phyloP scores from a whole-genome alignment of 2,329 filamentous ascomycete species.

The Coleophoma eucalyptorum region DNA sequence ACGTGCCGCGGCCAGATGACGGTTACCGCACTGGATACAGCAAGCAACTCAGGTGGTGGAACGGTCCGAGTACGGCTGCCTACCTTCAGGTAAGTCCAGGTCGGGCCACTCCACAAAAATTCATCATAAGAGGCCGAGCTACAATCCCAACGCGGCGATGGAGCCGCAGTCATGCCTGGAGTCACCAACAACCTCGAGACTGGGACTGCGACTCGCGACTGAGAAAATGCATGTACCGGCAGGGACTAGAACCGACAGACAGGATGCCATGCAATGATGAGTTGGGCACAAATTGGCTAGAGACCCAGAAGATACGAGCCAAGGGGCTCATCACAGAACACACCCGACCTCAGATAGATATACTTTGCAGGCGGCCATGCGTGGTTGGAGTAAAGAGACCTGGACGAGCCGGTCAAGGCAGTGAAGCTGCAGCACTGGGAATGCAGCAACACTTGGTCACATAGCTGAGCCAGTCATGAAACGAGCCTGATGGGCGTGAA shows the following conservation, averaged over 20 bases:
- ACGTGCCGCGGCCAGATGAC: not conserved
- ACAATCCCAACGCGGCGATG: too few species aligned
- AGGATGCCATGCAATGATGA: not conserved
- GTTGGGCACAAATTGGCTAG: too few species aligned
- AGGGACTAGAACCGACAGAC: not conserved
- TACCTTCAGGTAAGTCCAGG: not conserved
- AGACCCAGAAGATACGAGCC: not conserved
- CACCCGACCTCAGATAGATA: too few species aligned
- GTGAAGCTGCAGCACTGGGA: slow-evolving; percentile 10
- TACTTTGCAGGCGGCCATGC: not conserved
- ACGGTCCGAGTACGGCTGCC: not conserved
- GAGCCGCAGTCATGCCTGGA: too few species aligned
- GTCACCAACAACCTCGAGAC: too few species aligned
- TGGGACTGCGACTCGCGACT: too few species aligned
- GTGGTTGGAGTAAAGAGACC: not conserved
- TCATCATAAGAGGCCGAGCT: not conserved
- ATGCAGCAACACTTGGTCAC: slow-evolving; percentile 16
- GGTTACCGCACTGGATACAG: too few species aligned
- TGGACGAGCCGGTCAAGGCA: too few species aligned
- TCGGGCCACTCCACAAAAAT: not conserved
- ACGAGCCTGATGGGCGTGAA: slow-evolving; percentile 15
- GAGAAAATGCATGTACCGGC: too few species aligned
- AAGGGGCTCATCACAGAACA: too few species aligned
- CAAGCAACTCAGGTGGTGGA: not conserved
- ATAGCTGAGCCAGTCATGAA: slow-evolving; percentile 18